phyloP scores from a whole-genome alignment of 257 asterid species.

The Solanum rostratum region DNA sequence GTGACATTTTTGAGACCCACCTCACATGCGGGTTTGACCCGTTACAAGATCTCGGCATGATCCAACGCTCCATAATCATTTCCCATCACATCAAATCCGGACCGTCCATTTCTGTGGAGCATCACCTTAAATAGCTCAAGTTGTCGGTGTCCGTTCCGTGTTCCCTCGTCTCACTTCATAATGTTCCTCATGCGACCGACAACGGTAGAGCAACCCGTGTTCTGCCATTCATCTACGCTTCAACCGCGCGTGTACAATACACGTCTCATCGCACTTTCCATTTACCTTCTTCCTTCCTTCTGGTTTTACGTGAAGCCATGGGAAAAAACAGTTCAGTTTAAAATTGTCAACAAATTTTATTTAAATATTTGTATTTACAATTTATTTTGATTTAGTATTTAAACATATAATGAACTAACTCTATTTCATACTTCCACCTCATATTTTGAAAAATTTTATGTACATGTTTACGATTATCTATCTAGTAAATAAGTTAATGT shows the following conservation, averaged over 20 bases:
- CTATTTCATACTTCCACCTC: too few relatives aligned
- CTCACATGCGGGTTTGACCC: background rate
- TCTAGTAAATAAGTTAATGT: too few relatives aligned
- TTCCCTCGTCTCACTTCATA: background rate
- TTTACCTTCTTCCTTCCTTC: background rate
- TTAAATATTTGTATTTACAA: too few relatives aligned
- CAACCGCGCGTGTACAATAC: background rate
- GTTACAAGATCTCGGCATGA: background rate
- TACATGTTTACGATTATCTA: too few relatives aligned
- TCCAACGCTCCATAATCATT: constrained; percentile 7
- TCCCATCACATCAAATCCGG: background rate
- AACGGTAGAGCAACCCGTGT: background rate
- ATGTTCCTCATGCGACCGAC: constrained; percentile 1
- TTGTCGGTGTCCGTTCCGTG: constrained; percentile 27
- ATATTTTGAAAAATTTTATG: too few relatives aligned
- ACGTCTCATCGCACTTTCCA: too few relatives aligned
- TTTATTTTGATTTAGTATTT: too few relatives aligned
- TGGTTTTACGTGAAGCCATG: too few relatives aligned
- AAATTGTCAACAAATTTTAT: too few relatives aligned
- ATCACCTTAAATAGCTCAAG: constrained; percentile 25
- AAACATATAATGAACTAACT: too few relatives aligned
- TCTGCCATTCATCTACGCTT: background rate
- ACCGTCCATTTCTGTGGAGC: constrained; percentile 20
- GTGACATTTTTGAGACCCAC: background rate
- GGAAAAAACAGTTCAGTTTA: too few relatives aligned